Percentiles rank a stretch among this genome's conserved stretches.
These are phyloP conservation scores for Botrytis deweyae DNA, from an alignment of 2,329 filamentous ascomycete species.

Conservation along the genomic window DNA sequence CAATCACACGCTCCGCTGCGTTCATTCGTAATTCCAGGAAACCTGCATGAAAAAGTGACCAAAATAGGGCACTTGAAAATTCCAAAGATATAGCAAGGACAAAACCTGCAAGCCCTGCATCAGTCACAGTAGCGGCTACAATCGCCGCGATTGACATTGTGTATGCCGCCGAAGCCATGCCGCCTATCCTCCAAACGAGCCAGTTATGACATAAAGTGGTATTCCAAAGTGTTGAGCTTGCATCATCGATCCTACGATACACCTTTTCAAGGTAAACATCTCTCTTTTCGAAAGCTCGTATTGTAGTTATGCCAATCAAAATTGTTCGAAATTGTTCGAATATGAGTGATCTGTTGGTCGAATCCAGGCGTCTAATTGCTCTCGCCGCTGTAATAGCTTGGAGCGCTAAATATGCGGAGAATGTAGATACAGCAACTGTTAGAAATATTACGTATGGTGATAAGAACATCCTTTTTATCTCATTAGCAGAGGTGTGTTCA, in stretches of 20 bases:
- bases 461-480: conserved; percentile 42
- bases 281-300: conserved; percentile 70
- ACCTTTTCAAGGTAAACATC: conserved; percentile 65
- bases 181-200: conserved; percentile 19
- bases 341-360: conserved; percentile 71
- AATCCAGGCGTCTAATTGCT: conserved; percentile 73
- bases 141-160: conserved; percentile 62
- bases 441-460: conserved; percentile 60
- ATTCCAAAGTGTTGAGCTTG: conserved; percentile 65
- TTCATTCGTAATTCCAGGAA: conserved; percentile 76
- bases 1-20: conserved; percentile 69
- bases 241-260: conserved; percentile 64
- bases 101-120: conserved; percentile 70
- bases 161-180: conserved; percentile 64
- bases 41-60: conserved; percentile 63
- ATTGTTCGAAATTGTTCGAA: conserved; percentile 69
- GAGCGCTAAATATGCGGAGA: conserved; percentile 13
- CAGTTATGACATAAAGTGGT: conserved; percentile 42
- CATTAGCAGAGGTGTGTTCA: neutral
- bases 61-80: conserved; percentile 63
- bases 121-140: conserved; percentile 60
- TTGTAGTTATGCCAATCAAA: conserved; percentile 68
- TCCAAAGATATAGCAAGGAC: conserved; percentile 70
- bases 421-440: neutral
- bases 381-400: conserved; percentile 58